Evolutionary conservation across 257 asterid species (phyloP).

Genomic region (Scutellaria minor): DNA sequence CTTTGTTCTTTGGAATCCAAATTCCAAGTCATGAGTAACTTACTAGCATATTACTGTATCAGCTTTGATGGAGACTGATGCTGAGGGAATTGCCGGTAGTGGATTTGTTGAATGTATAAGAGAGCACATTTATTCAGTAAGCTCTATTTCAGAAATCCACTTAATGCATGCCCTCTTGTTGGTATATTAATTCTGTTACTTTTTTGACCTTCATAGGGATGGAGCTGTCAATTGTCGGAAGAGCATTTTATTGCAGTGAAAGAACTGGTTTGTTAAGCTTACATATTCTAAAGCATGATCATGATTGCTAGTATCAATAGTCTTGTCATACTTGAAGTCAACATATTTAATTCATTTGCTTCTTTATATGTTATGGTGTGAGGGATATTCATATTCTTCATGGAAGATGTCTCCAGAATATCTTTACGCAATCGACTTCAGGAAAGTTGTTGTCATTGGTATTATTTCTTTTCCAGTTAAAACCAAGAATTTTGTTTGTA

Average conservation of each 20-base stretch:
- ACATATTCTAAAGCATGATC: constrained; percentile 12
- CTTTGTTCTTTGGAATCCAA: constrained; percentile 32
- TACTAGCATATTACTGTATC: constrained; percentile 40
- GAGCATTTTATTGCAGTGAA: constrained; percentile 40
- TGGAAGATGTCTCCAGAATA: not conserved
- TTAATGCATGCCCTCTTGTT: constrained; percentile 15
- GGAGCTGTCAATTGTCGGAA: constrained; percentile 35
- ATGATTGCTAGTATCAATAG: constrained; percentile 11
- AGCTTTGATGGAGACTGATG: constrained; percentile 97
- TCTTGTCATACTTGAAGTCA: not conserved
- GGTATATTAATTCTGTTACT: constrained; percentile 33
- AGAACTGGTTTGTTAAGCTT: constrained; percentile 36
- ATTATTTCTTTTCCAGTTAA: not conserved
- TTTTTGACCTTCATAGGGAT: constrained; percentile 30
- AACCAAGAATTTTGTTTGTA: not conserved
- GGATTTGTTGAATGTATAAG: constrained; percentile 96
- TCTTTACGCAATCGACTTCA: not conserved
- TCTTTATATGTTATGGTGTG: not conserved
- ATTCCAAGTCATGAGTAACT: constrained; percentile 34
- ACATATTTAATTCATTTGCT: not conserved
- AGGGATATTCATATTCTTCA: not conserved
- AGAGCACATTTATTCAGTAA: constrained; percentile 91
- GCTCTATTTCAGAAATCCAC: constrained; percentile 39
- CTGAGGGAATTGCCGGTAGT: constrained; percentile 99
- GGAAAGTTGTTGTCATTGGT: not conserved